phyloP scores from a whole-genome alignment of 2,329 filamentous ascomycete genomes.

The Tolypocladium amazonense region DNA sequence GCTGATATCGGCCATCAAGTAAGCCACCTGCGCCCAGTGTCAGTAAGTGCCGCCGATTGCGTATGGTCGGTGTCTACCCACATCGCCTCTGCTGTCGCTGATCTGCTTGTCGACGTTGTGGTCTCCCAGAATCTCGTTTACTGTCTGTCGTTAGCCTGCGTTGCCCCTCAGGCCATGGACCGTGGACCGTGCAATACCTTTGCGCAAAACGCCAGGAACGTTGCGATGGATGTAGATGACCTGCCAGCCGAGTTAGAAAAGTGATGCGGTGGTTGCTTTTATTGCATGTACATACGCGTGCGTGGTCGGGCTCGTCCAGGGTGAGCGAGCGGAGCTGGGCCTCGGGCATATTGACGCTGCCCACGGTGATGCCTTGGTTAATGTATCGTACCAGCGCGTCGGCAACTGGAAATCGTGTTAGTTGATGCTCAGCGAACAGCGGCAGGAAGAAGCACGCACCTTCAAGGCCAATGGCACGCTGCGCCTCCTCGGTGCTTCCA shows the following conservation, averaged over 20 bases:
- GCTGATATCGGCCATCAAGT: slow-evolving; percentile 96
- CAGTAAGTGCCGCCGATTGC: neutral
- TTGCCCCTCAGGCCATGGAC: neutral
- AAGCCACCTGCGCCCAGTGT: slow-evolving; percentile 53
- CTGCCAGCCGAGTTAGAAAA: slow-evolving; percentile 18
- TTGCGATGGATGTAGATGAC: slow-evolving; percentile 97
- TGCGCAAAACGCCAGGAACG: slow-evolving; percentile 85
- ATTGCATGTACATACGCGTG: slow-evolving; percentile 47
- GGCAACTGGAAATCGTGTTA: slow-evolving; percentile 42
- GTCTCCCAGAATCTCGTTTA: slow-evolving; percentile 87
- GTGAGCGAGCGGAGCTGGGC: slow-evolving; percentile 83
- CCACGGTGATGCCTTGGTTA: slow-evolving; percentile 84
- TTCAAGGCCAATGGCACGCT: slow-evolving; percentile 90
- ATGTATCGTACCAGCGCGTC: slow-evolving; percentile 87
- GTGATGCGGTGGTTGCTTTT: neutral
- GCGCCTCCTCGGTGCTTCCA: slow-evolving; percentile 94
- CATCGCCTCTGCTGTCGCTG: slow-evolving; percentile 86
- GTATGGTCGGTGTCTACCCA: slow-evolving; percentile 23
- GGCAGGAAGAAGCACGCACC: slow-evolving; percentile 24
- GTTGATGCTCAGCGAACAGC: neutral
- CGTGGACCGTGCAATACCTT: slow-evolving; percentile 35
- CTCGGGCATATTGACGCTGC: slow-evolving; percentile 95
- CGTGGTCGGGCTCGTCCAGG: slow-evolving; percentile 78
- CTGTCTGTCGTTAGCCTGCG: slow-evolving; percentile 26
- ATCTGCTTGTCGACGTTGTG: slow-evolving; percentile 99